phyloP scores from a whole-genome alignment of 2,329 filamentous ascomycete genomes.

The Diaporthe humulicola region DNA sequence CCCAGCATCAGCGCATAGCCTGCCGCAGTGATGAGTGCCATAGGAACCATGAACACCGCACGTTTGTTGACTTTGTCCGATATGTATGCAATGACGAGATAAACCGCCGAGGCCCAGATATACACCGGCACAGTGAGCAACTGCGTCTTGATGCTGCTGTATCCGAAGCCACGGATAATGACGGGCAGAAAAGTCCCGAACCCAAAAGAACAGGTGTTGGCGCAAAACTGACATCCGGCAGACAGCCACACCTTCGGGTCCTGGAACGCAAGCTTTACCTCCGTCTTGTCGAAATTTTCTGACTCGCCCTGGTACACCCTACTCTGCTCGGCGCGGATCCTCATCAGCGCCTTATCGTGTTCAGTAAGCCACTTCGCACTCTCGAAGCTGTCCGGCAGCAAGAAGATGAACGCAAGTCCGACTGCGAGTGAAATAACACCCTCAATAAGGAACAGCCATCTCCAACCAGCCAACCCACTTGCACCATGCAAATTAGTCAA shows the following conservation, averaged over 20 bases:
- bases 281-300: slow-evolving; percentile 63
- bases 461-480: slow-evolving; percentile 50
- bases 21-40: slow-evolving; percentile 63
- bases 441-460: slow-evolving; percentile 54
- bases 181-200: slow-evolving; percentile 70
- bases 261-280: slow-evolving; percentile 59
- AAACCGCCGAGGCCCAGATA: slow-evolving; percentile 60
- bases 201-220: slow-evolving; percentile 67
- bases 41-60: slow-evolving; percentile 65
- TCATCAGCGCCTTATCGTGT: slow-evolving; percentile 68
- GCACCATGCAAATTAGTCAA: slow-evolving; percentile 51
- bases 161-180: slow-evolving; percentile 66
- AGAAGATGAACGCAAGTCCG: slow-evolving; percentile 61
- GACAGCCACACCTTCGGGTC: slow-evolving; percentile 66
- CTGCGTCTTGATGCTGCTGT: slow-evolving; percentile 63
- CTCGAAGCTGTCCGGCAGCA: slow-evolving; percentile 71
- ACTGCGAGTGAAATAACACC: slow-evolving; percentile 50
- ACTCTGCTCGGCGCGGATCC: slow-evolving; percentile 53
- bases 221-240: slow-evolving; percentile 58
- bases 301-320: slow-evolving; percentile 61
- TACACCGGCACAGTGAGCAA: slow-evolving; percentile 71
- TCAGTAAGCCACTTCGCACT: slow-evolving; percentile 71
- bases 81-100: slow-evolving; percentile 58
- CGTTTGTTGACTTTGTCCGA: slow-evolving; percentile 57
- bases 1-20: slow-evolving; percentile 63